Evolutionary conservation across 495 filamentous ascomycete species (phyloP), one percentile per base, ranked within the genome.

Genomic region (Mytilinidion resinicola): DNA sequence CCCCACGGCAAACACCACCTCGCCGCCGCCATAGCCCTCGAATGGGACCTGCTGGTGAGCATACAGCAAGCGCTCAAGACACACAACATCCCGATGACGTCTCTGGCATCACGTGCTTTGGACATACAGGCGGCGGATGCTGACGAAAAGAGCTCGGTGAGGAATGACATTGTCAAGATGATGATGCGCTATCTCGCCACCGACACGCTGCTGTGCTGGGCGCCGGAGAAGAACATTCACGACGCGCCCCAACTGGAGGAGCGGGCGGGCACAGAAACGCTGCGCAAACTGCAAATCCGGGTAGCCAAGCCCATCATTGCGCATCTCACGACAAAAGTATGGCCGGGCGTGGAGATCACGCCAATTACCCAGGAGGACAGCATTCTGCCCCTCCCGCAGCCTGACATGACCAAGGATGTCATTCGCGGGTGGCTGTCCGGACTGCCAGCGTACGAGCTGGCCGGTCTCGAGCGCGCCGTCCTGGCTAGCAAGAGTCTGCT

Each of bases 181-280:
- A 72, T 90, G 36, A 80, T 97, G 78, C 81, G 87, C 9, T 96
- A 97, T 70, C 76, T 98, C 7, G 83, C 91, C 55, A 98, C 93
- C 0, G 93, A 98, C 71, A 91, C 89, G 0, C 74, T 96, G n/a
- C 81, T 98, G 9, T 98, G 93, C 77, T 92, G 88, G 85, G 89
- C 88, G 19, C 87, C 87, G 3, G 86, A 86, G 62, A 73, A 77
- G 30, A 69, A 69, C 44, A 60, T 74, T 9, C 65, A 71, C 10
- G 62, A 72, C 67, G 12, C 65, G 58, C n/a, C 67, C 49, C 9
- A 63, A 30, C 25, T 49, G 12, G 46, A 49, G 21, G 19, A 49
- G 12, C 21, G 46, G 46, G 55, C 53, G 44, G 52, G 33, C 15
- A 15, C 50, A 38, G 78, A 84, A 57, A 80, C 76, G 10, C 76